Percentiles rank a stretch among this genome's conserved stretches.
Evolutionary conservation across 2,329 filamentous ascomycete genomes (phyloP).

Genomic region (Mollisiaceae sp.): DNA sequence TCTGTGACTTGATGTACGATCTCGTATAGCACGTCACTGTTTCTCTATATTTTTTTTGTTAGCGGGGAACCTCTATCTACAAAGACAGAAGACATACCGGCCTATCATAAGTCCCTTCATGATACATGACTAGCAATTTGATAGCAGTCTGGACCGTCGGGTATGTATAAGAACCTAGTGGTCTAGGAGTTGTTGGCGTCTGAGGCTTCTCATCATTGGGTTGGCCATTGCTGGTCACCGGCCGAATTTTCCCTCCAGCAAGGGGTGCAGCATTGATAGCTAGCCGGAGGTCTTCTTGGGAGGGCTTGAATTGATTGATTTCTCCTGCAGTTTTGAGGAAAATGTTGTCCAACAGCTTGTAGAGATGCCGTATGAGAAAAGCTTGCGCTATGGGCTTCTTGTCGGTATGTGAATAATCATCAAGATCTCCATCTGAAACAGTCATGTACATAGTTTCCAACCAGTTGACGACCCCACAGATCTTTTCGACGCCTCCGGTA

Average conservation of each 20-base stretch:
- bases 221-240: slow-evolving; percentile 1
- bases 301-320: slow-evolving; percentile 40
- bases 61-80: slow-evolving; percentile 26
- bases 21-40: slow-evolving; percentile 68
- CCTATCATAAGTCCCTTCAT: slow-evolving; percentile 45
- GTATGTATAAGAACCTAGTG: slow-evolving; percentile 63
- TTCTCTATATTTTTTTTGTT: slow-evolving; percentile 33
- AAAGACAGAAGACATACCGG: slow-evolving; percentile 34
- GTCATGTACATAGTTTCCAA: slow-evolving; percentile 40
- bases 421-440: slow-evolving; percentile 35
- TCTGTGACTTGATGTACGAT: slow-evolving; percentile 91
- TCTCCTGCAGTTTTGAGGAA: slow-evolving; percentile 41
- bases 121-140: slow-evolving; percentile 65
- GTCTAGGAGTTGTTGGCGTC: slow-evolving; percentile 59
- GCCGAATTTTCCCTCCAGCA: slow-evolving; percentile 48
- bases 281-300: slow-evolving; percentile 37
- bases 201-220: slow-evolving; percentile 18
- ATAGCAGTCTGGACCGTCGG: slow-evolving; percentile 63
- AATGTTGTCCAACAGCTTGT: slow-evolving; percentile 39
- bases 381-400: slow-evolving; percentile 35
- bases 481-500: slow-evolving; percentile 36
- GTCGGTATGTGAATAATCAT: slow-evolving; percentile 34
- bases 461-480: slow-evolving; percentile 40
- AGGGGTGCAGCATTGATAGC: slow-evolving; percentile 41
- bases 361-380: slow-evolving; percentile 40